Evolutionary conservation across 2,329 filamentous ascomycete species (phyloP).

Genomic region (Thelonectria rubi): DNA sequence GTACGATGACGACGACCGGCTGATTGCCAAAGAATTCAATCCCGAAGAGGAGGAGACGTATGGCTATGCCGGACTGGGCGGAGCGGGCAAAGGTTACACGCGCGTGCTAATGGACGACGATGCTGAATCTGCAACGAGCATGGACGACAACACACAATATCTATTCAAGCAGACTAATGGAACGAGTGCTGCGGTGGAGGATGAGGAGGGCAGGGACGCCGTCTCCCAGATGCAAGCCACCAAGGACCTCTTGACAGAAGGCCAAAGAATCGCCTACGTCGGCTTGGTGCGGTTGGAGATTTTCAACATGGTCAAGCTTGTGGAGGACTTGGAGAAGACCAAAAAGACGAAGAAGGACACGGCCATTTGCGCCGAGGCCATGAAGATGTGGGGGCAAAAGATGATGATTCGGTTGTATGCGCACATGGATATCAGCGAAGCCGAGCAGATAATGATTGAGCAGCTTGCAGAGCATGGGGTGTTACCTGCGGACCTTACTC

Average conservation of each 20-base stretch:
- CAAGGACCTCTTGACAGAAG: slow-evolving; percentile 93
- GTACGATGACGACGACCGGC: slow-evolving; percentile 90
- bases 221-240: slow-evolving; percentile 93
- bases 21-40: slow-evolving; percentile 84
- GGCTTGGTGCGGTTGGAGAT: slow-evolving; percentile 86
- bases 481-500: slow-evolving; percentile 81
- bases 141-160: slow-evolving; percentile 97
- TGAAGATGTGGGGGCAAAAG: slow-evolving; percentile 97
- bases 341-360: slow-evolving; percentile 78
- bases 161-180: slow-evolving; percentile 80
- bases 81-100: slow-evolving; percentile 94
- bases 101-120: slow-evolving; percentile 95
- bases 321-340: slow-evolving; percentile 68
- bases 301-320: slow-evolving; percentile 76
- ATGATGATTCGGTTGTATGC: slow-evolving; percentile 95
- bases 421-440: slow-evolving; percentile 94
- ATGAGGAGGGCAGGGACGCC: slow-evolving; percentile 86
- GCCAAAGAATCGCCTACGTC: slow-evolving; percentile 95
- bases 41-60: slow-evolving; percentile 74
- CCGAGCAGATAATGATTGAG: slow-evolving; percentile 98
- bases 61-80: slow-evolving; percentile 81
- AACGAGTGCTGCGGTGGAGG: slow-evolving; percentile 68
- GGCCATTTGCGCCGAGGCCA: slow-evolving; percentile 75
- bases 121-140: slow-evolving; percentile 89
- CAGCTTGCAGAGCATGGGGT: slow-evolving; percentile 94